These are phyloP conservation scores for Boletus sp. DNA, from an alignment of 768 basidiomycete species.

Conservation along the genomic window DNA sequence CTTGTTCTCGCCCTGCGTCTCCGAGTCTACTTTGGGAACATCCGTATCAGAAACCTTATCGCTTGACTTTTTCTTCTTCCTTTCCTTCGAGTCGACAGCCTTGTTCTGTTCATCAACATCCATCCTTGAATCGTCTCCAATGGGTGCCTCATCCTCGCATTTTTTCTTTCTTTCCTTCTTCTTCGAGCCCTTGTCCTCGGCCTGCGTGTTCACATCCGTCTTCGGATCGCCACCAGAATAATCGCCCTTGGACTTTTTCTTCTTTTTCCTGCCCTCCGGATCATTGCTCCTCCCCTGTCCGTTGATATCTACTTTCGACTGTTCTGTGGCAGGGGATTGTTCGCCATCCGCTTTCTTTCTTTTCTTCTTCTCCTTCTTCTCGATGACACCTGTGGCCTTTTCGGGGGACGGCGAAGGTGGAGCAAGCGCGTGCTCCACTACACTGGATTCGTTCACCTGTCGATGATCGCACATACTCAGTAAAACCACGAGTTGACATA, in stretches of 20 bases:
- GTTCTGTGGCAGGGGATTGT: background rate
- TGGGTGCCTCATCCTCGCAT: background rate
- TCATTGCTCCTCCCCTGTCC: conserved; percentile 1
- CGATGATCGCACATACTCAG: conserved; percentile 1
- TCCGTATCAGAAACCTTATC: conserved; percentile 2
- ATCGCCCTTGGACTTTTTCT: conserved; percentile 18
- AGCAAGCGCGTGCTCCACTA: background rate
- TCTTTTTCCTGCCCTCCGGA: conserved; percentile 16
- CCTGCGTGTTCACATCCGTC: background rate
- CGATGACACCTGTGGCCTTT: background rate
- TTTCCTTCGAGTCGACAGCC: background rate
- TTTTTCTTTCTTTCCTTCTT: background rate
- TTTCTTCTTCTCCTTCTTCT: conserved; percentile 19
- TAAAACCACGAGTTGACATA: background rate
- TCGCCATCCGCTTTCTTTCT: conserved; percentile 3
- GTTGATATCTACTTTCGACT: background rate
- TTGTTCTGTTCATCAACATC: conserved; percentile 4
- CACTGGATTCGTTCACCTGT: conserved; percentile 2
- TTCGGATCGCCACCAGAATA: background rate
- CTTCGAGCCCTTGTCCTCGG: conserved; percentile 4
- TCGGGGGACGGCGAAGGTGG: background rate
- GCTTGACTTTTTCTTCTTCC: conserved; percentile 16
- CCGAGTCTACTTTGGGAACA: background rate
- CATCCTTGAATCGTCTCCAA: background rate
- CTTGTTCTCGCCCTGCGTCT: background rate